Evolutionary conservation across 1,139 yeast genomes (phyloP).

Genomic region (Geotrichum phurueaensis): DNA sequence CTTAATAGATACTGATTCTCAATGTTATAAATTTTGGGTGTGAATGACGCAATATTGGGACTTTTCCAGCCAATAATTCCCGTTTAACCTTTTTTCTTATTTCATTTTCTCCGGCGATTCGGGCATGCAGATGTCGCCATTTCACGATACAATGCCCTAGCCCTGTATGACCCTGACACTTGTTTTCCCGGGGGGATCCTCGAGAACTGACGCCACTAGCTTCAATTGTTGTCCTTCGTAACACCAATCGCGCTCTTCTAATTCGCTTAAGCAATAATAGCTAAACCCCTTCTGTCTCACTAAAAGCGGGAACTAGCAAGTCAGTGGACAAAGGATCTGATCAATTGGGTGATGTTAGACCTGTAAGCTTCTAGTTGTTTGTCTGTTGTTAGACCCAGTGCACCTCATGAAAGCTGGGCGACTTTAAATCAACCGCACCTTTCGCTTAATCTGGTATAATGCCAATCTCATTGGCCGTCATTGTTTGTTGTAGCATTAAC

Average conservation of each 20-base stretch:
- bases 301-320: not conserved
- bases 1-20: not conserved
- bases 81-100: not conserved
- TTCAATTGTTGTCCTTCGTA: too few species aligned
- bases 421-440: not conserved
- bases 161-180: not conserved
- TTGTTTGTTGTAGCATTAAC: not conserved
- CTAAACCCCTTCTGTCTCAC: not conserved
- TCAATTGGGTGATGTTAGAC: not conserved
- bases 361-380: not conserved
- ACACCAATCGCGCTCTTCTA: too few species aligned
- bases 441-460: not conserved
- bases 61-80: not conserved
- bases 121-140: slow-evolving; percentile 4
- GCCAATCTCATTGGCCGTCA: not conserved
- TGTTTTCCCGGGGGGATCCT: not conserved
- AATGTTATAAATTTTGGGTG: not conserved
- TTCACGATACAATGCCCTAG: slow-evolving; percentile 4
- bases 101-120: not conserved
- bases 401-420: not conserved
- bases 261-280: not conserved
- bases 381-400: not conserved
- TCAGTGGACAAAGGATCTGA: not conserved
- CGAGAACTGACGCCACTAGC: not conserved
- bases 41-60: not conserved